phyloP scores from a whole-genome alignment of 306 rosid genomes.

The Elaeagnus macrophylla region DNA sequence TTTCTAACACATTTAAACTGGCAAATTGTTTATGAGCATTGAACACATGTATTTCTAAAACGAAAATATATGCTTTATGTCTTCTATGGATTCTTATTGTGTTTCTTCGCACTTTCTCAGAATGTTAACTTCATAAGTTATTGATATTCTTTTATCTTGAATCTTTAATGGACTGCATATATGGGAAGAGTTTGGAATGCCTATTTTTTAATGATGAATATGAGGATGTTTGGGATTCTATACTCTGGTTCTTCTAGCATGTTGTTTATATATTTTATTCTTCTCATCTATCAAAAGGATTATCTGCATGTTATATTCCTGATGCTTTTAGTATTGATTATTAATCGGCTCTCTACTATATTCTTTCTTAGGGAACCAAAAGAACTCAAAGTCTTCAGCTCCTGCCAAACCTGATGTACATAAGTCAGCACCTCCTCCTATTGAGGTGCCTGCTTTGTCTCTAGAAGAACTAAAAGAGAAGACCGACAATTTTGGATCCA shows the following conservation, averaged over 20 bases:
- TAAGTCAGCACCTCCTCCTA: slow-evolving; percentile 62
- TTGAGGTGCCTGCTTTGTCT: slow-evolving; percentile 86
- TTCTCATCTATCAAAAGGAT: neutral
- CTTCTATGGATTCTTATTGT: too few relatives aligned
- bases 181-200: too few relatives aligned
- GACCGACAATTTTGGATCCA: slow-evolving; percentile 94
- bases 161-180: too few relatives aligned
- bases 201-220: too few relatives aligned
- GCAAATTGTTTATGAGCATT: too few relatives aligned
- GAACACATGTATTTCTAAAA: too few relatives aligned
- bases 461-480: slow-evolving; percentile 88
- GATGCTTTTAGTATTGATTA: neutral
- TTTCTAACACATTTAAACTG: too few relatives aligned
- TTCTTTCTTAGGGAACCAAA: slow-evolving; percentile 44
- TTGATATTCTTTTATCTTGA: too few relatives aligned
- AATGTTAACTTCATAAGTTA: too few relatives aligned
- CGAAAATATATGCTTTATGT: too few relatives aligned
- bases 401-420: slow-evolving; percentile 67
- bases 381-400: slow-evolving; percentile 44
- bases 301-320: neutral
- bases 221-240: neutral
- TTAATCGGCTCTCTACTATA: slow-evolving; percentile 5
- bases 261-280: neutral
- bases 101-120: too few relatives aligned
- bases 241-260: neutral